Evolutionary conservation across 306 rosid genomes (phyloP).

Genomic region (Luffa acutangula): DNA sequence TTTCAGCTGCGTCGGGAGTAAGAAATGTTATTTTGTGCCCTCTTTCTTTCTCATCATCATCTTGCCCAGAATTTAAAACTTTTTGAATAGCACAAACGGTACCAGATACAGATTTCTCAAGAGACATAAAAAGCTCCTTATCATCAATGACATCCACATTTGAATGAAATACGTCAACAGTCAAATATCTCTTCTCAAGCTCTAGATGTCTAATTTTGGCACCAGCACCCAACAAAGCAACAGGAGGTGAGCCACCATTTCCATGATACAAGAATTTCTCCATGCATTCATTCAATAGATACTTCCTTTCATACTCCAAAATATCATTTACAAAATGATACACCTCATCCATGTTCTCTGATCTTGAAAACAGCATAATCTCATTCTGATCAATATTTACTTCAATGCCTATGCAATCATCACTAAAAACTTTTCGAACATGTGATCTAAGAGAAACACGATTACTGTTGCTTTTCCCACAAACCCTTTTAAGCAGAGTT

Average conservation of each 20-base stretch:
- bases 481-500: conserved; percentile 60
- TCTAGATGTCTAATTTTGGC: too few species aligned
- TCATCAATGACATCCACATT: too few species aligned
- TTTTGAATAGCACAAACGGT: too few species aligned
- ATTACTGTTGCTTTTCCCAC: conserved; percentile 64
- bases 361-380: conserved; percentile 45
- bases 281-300: conserved; percentile 55
- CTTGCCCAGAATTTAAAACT: too few species aligned
- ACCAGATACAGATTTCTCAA: too few species aligned
- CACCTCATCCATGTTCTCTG: conserved; percentile 44
- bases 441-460: conserved; percentile 39
- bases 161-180: too few species aligned
- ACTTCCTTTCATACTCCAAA: conserved; percentile 48
- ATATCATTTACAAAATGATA: conserved; percentile 24
- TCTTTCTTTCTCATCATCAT: too few species aligned
- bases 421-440: conserved; percentile 37
- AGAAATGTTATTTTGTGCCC: conserved; percentile 66
- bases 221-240: conserved; percentile 85
- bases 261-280: conserved; percentile 70
- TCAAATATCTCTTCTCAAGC: too few species aligned
- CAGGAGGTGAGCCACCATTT: conserved; percentile 42
- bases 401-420: conserved; percentile 54
- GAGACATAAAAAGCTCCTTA: too few species aligned
- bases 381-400: conserved; percentile 52
- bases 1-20: conserved; percentile 65